Evolutionary conservation across 2,329 filamentous ascomycete species (phyloP).

Genomic region (Fusarium sp.): DNA sequence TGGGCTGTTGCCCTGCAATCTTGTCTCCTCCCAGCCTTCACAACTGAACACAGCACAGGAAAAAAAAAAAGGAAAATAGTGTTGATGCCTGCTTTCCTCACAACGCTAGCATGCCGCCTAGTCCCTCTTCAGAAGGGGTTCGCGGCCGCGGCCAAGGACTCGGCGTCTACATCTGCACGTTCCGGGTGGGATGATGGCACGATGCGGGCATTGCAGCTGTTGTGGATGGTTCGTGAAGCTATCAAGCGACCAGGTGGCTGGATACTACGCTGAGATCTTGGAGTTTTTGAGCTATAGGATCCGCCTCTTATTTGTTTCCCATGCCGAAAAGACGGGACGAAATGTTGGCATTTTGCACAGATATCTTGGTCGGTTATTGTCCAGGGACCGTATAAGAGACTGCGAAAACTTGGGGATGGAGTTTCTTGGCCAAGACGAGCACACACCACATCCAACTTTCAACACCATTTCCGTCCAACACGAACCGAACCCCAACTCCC

Average conservation of each 20-base stretch:
- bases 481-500: constrained; percentile 37
- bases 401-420: constrained; percentile 4
- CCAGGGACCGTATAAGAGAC: constrained; percentile 13
- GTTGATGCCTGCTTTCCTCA: constrained; percentile 5
- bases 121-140: constrained; percentile 17
- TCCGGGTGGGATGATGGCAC: constrained; percentile 23
- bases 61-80: not conserved
- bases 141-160: not conserved
- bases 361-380: constrained; percentile 22
- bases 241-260: not conserved
- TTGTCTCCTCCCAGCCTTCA: not conserved
- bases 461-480: constrained; percentile 34
- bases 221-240: not conserved
- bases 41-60: not conserved
- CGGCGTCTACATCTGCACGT: constrained; percentile 6
- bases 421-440: not conserved
- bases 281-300: constrained; percentile 11
- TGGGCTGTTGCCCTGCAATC: not conserved
- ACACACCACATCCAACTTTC: constrained; percentile 13
- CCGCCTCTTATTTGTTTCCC: constrained; percentile 10
- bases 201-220: constrained; percentile 4
- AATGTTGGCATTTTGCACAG: constrained; percentile 22
- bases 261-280: constrained; percentile 15
- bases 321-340: not conserved
- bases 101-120: constrained; percentile 18